phyloP scores from a whole-genome alignment of 2,329 filamentous ascomycete species.

The Neopestalotiopsis sp. region DNA sequence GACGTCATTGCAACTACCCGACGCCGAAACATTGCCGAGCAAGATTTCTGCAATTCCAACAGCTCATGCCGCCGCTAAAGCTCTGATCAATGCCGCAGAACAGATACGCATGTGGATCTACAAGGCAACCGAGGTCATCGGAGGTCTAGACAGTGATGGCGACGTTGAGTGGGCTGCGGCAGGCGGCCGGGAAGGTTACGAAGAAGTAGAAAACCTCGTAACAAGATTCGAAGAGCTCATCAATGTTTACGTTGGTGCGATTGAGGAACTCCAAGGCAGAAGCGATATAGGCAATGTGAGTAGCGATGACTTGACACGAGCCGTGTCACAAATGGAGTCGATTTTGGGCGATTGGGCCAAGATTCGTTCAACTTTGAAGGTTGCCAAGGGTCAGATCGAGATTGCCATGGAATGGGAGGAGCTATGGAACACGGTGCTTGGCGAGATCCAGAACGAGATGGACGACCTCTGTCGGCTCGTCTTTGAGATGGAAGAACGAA shows the following conservation, averaged over 20 bases:
- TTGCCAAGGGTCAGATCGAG: conserved; percentile 88
- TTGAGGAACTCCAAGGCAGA: conserved; percentile 85
- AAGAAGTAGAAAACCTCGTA: conserved; percentile 77
- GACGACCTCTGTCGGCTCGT: conserved; percentile 80
- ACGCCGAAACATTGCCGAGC: conserved; percentile 81
- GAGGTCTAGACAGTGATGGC: conserved; percentile 90
- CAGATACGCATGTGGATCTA: conserved; percentile 94
- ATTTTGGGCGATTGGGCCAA: conserved; percentile 85
- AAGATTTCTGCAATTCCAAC: conserved; percentile 86
- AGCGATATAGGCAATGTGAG: conserved; percentile 76
- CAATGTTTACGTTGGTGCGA: conserved; percentile 91
- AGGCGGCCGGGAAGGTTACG: conserved; percentile 81
- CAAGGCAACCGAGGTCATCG: conserved; percentile 88
- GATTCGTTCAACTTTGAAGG: conserved; percentile 78
- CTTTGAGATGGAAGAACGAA: conserved; percentile 97
- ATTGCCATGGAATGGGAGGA: conserved; percentile 99
- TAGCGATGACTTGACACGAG: conserved; percentile 71
- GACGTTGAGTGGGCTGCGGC: conserved; percentile 97
- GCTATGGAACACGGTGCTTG: conserved; percentile 90
- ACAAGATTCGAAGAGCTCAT: conserved; percentile 86
- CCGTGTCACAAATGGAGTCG: conserved; percentile 87
- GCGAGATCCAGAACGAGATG: conserved; percentile 88
- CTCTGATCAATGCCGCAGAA: conserved; percentile 84
- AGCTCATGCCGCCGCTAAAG: conserved; percentile 81
- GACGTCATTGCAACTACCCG: conserved; percentile 86